Conservation (phyloP, 164 flowering plant species). For the Paratinospora sagittata region DNA sequence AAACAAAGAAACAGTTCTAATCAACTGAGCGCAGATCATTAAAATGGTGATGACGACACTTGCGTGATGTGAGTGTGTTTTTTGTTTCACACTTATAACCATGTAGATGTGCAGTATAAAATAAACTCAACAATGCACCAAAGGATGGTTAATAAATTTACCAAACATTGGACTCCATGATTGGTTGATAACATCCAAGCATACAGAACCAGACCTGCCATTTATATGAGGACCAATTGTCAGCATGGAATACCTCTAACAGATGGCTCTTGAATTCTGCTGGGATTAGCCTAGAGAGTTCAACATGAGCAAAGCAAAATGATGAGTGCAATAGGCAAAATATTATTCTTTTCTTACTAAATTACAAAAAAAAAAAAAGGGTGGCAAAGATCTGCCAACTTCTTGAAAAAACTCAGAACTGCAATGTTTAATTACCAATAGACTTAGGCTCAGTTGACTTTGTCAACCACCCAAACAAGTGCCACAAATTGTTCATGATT, state of each 20-base stretch:
- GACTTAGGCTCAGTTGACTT: not conserved
- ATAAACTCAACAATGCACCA: not conserved
- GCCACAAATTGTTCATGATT: not conserved
- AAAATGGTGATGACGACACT: not conserved
- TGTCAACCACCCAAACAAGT: not conserved
- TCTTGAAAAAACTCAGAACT: too few species aligned
- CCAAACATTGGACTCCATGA: slow-evolving; percentile 99
- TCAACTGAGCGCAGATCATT: not conserved
- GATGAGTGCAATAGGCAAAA: not conserved
- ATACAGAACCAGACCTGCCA: slow-evolving; percentile 93
- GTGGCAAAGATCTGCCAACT: not conserved
- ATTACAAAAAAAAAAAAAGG: too few species aligned
- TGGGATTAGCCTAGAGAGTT: not conserved
- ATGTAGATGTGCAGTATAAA: not conserved
- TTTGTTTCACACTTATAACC: not conserved
- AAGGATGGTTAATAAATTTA: slow-evolving; percentile 20
- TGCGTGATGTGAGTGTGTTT: not conserved
- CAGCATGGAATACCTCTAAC: not conserved
- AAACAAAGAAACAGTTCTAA: too few species aligned
- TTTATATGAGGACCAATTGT: slow-evolving; percentile 1
- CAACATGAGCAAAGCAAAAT: not conserved
- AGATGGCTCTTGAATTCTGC: not conserved
- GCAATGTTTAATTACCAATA: not conserved
- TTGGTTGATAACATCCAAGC: slow-evolving; percentile 97
- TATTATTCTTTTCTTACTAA: not conserved